Evolutionary conservation across 176 grass and related monocot genomes (phyloP), one percentile per base, ranked within the genome.

Genomic region (Leersia perrieri): DNA sequence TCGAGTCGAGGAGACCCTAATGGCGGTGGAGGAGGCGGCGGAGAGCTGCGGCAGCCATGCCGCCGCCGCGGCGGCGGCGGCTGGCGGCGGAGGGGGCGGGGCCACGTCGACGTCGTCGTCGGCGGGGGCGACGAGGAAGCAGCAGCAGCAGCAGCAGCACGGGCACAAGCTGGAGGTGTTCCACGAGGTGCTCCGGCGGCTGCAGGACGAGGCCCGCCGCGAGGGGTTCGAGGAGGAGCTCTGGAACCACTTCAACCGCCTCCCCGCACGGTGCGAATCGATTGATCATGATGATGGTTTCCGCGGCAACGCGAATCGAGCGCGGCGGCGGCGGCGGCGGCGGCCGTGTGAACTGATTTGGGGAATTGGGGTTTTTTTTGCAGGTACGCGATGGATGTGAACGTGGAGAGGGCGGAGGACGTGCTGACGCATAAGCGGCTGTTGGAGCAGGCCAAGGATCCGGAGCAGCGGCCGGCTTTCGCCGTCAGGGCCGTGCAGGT

Each of bases 181-280:
- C 89, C 84, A 68, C 13, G 86, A 94, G 80, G 83, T 94, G 49
- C 86, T 94, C 16, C 61, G 61, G 1, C 88, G 86, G 32, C 86
- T 94, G 39, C 83, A 87, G 0, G 88, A 88, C 34, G 86, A 93
- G 67, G 78, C 70, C 30, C 81, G 29, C 34, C 49, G 49, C n/a
- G 61, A 71, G 51, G 72, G 86, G 1, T 94, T 94, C 67, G 92
- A 94, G 33, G 88, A 91, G 61, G 83, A 77, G 60, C 86, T 94
- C 60, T 94, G 92, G 92, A 81, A 60, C 47, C 92, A 94, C 80
- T 94, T 94, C 88, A 88, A 94, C 78, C 88, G 92, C 42, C 92
- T 94, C 5, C 92, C 92, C 9, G 88, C 88, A 3, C 88, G 92
- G 92, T 94, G 26, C 76, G n/a, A n/a, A n/a, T n/a, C n/a, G n/a